A percentile compares a stretch with the other conserved stretches of the same genome.
Evolutionary conservation across 108 stramenopile species (phyloP).

Genomic region (Cylindrotheca closterium): DNA sequence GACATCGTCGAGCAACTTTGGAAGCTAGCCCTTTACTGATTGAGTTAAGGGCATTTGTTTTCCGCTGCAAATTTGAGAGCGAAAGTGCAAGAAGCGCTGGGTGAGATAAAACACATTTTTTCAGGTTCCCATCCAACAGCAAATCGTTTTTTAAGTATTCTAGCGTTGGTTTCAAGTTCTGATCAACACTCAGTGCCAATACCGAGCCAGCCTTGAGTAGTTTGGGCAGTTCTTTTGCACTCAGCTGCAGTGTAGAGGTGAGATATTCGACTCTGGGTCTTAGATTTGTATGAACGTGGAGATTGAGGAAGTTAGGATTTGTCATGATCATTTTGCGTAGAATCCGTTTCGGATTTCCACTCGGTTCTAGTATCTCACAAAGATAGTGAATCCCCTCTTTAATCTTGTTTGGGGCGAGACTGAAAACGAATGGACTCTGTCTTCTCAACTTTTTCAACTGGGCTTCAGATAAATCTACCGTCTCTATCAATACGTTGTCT

Average conservation of each 20-base stretch:
- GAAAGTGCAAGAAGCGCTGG: conserved; percentile 70
- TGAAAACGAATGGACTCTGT: conserved; percentile 59
- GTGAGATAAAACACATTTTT: conserved; percentile 60
- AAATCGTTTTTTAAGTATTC: conserved; percentile 10
- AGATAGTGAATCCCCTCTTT: conserved; percentile 43
- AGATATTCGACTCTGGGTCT: conserved; percentile 54
- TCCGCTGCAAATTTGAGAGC: conserved; percentile 50
- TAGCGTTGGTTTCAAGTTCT: conserved; percentile 60
- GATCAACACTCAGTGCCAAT: conserved; percentile 49
- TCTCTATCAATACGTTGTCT: background rate
- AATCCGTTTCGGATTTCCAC: conserved; percentile 3
- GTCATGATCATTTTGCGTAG: conserved; percentile 25
- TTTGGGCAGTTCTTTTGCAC: conserved; percentile 9
- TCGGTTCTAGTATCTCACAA: conserved; percentile 14
- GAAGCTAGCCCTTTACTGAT: conserved; percentile 22
- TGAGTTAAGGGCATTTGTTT: conserved; percentile 59
- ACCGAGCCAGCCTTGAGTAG: conserved; percentile 22
- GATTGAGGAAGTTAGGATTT: conserved; percentile 54
- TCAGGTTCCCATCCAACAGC: conserved; percentile 10
- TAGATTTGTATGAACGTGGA: conserved; percentile 65
- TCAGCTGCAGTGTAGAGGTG: conserved; percentile 6
- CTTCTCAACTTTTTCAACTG: conserved; percentile 46
- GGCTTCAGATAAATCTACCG: conserved; percentile 31
- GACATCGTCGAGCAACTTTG: conserved; percentile 45
- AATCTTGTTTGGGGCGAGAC: conserved; percentile 44